Conservation (phyloP, 768 basidiomycete species). For the Tylopilus plumbeoviolaceoides region DNA sequence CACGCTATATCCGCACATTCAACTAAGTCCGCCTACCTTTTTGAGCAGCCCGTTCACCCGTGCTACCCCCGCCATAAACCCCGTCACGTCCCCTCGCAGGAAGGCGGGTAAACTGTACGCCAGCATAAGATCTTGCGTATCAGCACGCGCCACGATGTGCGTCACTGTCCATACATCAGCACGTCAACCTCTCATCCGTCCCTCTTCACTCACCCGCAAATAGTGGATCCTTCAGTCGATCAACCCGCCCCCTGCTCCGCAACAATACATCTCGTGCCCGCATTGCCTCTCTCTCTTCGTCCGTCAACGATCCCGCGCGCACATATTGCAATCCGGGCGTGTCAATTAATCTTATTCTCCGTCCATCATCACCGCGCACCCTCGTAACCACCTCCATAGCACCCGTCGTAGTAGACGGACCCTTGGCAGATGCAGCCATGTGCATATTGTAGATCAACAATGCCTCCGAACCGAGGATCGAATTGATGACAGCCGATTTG, state of each 20-base stretch:
- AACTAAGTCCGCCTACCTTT: conserved; percentile 47
- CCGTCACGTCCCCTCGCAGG: conserved; percentile 55
- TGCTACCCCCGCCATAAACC: conserved; percentile 76
- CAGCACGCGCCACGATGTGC: conserved; percentile 64
- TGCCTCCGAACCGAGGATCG: conserved; percentile 50
- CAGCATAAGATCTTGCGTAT: conserved; percentile 84
- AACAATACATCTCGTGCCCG: conserved; percentile 69
- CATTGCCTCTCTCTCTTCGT: conserved; percentile 19
- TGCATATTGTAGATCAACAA: conserved; percentile 54
- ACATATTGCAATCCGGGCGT: conserved; percentile 75
- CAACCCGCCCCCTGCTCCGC: conserved; percentile 76
- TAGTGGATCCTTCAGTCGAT: conserved; percentile 77
- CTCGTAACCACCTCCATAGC: conserved; percentile 59
- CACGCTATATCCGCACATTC: neutral
- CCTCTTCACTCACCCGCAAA: conserved; percentile 53
- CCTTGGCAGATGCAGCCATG: conserved; percentile 45
- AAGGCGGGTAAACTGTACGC: conserved; percentile 83
- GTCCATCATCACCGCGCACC: conserved; percentile 35
- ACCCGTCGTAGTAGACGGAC: conserved; percentile 66
- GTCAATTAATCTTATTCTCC: conserved; percentile 66
- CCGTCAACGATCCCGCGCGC: conserved; percentile 36
- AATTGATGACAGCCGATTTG: conserved; percentile 84
- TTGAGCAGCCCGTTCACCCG: conserved; percentile 71
- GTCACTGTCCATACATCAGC: conserved; percentile 42
- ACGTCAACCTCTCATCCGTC: neutral